A percentile compares a stretch with the other conserved stretches of the same genome.
Evolutionary conservation across 345 rosid genomes (phyloP).

Genomic region (Melastoma malabathricum): DNA sequence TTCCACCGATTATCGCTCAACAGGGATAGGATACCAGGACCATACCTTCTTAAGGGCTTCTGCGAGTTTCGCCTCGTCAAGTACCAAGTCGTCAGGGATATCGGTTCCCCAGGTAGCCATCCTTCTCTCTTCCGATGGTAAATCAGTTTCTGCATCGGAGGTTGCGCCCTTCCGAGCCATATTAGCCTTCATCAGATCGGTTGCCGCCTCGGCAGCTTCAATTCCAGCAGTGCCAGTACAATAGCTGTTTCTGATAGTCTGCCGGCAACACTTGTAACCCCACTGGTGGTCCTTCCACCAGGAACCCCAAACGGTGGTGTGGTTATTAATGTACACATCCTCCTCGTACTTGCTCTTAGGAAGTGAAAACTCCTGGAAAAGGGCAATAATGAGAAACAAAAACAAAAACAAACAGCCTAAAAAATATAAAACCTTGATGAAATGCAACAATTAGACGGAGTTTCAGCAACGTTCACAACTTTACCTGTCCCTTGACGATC

Average conservation of each 20-base stretch:
- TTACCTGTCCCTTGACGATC: conserved; percentile 55
- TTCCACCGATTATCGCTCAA: not conserved
- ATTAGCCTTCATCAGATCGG: conserved; percentile 59
- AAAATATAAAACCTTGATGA: not conserved
- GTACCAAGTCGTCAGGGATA: conserved; percentile 47
- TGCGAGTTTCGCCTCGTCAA: conserved; percentile 46
- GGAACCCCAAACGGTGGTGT: conserved; percentile 80
- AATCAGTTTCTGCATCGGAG: conserved; percentile 19
- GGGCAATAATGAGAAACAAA: not conserved
- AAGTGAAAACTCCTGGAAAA: conserved; percentile 32
- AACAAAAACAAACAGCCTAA: too few relatives aligned
- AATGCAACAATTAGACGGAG: not conserved
- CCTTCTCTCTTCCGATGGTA: conserved; percentile 45
- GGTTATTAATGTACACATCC: conserved; percentile 46
- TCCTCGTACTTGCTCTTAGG: conserved; percentile 60
- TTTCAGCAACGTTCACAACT: not conserved
- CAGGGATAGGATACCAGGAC: not conserved
- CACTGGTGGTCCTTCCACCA: conserved; percentile 90
- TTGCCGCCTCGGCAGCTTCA: conserved; percentile 64
- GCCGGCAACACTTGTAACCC: conserved; percentile 78
- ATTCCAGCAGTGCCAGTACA: conserved; percentile 77
- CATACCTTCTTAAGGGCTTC: conserved; percentile 58
- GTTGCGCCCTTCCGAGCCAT: conserved; percentile 39
- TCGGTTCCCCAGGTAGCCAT: conserved; percentile 79
- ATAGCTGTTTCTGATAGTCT: conserved; percentile 57